A percentile compares a stretch with the other conserved stretches of the same genome.
phyloP scores from a whole-genome alignment of 345 rosid genomes.

The Citrus cavaleriei region DNA sequence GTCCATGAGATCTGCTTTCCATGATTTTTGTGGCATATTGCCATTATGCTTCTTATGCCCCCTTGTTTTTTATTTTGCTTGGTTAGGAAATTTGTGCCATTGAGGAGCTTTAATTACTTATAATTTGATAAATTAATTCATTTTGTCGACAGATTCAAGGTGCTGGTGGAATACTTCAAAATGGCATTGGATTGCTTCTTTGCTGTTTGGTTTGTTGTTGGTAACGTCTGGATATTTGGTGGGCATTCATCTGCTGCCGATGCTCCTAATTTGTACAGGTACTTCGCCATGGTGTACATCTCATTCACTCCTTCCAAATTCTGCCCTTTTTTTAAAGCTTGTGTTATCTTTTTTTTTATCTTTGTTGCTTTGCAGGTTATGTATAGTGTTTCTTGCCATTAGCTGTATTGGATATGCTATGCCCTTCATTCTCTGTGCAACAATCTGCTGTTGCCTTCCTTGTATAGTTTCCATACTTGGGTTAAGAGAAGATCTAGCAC shows the following conservation, averaged over 20 bases:
- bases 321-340: constrained; percentile 9
- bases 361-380: constrained; percentile 58
- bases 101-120: not conserved
- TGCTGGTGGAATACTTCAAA: constrained; percentile 81
- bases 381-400: constrained; percentile 89
- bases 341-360: not conserved
- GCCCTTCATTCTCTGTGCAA: constrained; percentile 97
- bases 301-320: not conserved
- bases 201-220: constrained; percentile 99
- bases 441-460: constrained; percentile 96
- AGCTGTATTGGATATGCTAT: constrained; percentile 98
- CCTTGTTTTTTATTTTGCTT: not conserved
- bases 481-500: constrained; percentile 81
- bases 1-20: not conserved
- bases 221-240: constrained; percentile 98
- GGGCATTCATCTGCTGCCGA: constrained; percentile 82
- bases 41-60: not conserved
- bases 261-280: constrained; percentile 99
- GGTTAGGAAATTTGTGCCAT: not conserved
- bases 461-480: constrained; percentile 93
- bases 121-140: not conserved
- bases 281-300: not conserved
- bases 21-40: not conserved
- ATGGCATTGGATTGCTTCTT: constrained; percentile 98
- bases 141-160: constrained; percentile 62